phyloP scores from a whole-genome alignment of 2,329 filamentous ascomycete species.

The Neonectria magnoliae region DNA sequence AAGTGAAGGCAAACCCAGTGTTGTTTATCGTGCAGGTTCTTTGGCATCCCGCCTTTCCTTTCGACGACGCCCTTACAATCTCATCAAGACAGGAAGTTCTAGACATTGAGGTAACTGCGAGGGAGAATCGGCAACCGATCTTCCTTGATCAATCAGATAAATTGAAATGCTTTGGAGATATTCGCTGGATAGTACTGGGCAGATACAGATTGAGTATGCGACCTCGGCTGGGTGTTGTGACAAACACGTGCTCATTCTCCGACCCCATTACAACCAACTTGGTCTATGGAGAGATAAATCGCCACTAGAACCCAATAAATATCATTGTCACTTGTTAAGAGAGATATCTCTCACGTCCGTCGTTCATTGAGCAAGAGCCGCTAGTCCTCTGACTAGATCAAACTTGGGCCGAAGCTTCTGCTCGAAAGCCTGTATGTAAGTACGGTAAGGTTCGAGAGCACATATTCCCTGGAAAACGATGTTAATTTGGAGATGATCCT shows the following conservation, averaged over 20 bases:
- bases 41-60: background rate
- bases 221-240: background rate
- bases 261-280: background rate
- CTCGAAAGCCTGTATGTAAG: too few species aligned
- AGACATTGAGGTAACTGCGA: background rate
- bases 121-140: too few species aligned
- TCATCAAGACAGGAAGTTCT: background rate
- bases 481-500: too few species aligned
- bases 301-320: background rate
- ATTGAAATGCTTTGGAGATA: too few species aligned
- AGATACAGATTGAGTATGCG: background rate
- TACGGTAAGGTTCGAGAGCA: too few species aligned
- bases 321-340: background rate
- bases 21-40: background rate
- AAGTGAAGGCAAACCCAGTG: background rate
- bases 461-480: too few species aligned
- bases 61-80: background rate
- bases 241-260: background rate
- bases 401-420: too few species aligned
- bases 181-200: background rate
- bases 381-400: too few species aligned
- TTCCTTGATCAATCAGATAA: too few species aligned
- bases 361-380: too few species aligned
- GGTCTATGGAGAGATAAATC: background rate
- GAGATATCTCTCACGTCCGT: too few species aligned